phyloP scores from a whole-genome alignment of 1,284 basidiomycete species.

The Xerocomus amazonicus region DNA sequence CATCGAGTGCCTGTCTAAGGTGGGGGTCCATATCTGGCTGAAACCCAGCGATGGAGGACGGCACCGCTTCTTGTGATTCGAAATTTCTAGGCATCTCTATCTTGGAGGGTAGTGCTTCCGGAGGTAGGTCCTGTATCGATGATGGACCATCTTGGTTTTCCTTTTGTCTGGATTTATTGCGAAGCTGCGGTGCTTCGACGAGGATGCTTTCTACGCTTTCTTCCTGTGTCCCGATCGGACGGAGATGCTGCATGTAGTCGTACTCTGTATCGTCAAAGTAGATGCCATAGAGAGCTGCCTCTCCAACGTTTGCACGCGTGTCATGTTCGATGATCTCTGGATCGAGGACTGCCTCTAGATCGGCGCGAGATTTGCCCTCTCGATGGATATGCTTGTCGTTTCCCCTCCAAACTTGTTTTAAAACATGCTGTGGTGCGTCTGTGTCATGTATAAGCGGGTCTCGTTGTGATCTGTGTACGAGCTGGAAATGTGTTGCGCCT shows the following conservation, averaged over 20 bases:
- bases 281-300: constrained; percentile 88
- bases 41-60: constrained; percentile 82
- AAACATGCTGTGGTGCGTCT: constrained; percentile 84
- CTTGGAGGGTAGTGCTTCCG: constrained; percentile 70
- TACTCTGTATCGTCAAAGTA: constrained; percentile 98
- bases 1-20: constrained; percentile 89
- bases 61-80: constrained; percentile 72
- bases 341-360: constrained; percentile 64
- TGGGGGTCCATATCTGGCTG: constrained; percentile 98
- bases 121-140: constrained; percentile 54
- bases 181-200: constrained; percentile 61
- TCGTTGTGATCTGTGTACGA: constrained; percentile 94
- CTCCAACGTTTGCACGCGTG: constrained; percentile 60
- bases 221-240: constrained; percentile 67
- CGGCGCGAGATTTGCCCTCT: constrained; percentile 74
- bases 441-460: constrained; percentile 96
- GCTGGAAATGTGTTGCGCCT: constrained; percentile 89
- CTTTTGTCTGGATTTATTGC: constrained; percentile 38
- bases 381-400: constrained; percentile 39
- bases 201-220: constrained; percentile 76
- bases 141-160: constrained; percentile 38
- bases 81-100: constrained; percentile 73
- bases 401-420: constrained; percentile 76
- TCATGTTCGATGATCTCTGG: constrained; percentile 56
- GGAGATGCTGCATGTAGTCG: constrained; percentile 98